Conservation (phyloP, 345 rosid genomes). For the Eucalyptus sp. region DNA sequence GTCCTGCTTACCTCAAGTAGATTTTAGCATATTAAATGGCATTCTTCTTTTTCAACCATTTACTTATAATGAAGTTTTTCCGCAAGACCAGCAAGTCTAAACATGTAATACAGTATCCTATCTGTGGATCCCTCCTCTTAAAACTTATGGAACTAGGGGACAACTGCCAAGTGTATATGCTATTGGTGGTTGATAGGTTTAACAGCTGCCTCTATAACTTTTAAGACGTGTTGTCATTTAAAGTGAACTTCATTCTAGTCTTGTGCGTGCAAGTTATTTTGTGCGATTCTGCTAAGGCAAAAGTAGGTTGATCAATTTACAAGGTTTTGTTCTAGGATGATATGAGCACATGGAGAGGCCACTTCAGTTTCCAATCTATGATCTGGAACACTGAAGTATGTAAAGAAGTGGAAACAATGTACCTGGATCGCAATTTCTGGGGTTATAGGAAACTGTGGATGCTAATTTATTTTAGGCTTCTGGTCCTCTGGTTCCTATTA, state of each 20-base stretch:
- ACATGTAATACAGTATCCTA: neutral
- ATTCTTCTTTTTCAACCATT: neutral
- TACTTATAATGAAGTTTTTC: neutral
- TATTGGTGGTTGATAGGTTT: neutral
- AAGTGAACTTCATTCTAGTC: neutral
- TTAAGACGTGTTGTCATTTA: neutral
- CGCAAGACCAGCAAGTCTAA: neutral
- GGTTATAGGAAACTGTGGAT: neutral
- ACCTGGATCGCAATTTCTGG: neutral
- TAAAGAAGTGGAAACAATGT: neutral
- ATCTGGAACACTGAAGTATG: neutral
- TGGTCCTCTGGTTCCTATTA: neutral
- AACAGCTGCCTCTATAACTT: neutral
- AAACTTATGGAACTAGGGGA: neutral
- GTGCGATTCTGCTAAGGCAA: neutral
- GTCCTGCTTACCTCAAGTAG: neutral
- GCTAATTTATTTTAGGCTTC: neutral
- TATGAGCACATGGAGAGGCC: neutral
- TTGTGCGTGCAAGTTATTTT: neutral
- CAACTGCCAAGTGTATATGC: neutral
- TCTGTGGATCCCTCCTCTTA: neutral
- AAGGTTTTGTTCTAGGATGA: neutral
- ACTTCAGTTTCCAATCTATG: neutral
- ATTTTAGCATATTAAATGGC: neutral
- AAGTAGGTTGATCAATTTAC: neutral